Evolutionary conservation across 345 rosid species (phyloP).

Genomic region (Salix viminalis): DNA sequence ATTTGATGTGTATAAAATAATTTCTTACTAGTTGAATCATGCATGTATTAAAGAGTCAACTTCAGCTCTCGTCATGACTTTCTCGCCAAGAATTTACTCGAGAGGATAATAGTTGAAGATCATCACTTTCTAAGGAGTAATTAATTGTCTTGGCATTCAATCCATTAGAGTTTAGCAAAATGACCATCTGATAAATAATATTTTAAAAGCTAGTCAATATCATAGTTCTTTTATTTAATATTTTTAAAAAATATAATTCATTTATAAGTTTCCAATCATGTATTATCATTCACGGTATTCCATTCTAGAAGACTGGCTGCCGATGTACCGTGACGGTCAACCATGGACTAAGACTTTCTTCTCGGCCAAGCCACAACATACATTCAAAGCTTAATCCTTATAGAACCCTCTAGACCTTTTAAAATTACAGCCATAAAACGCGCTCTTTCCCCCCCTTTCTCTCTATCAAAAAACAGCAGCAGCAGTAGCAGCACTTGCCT

Average conservation of each 20-base stretch:
- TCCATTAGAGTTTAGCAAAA: neutral
- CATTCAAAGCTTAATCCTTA: conserved; percentile 3
- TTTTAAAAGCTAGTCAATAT: too few relatives aligned
- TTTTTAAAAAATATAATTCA: too few relatives aligned
- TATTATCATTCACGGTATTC: neutral
- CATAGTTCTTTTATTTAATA: too few relatives aligned
- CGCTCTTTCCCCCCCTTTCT: too few relatives aligned
- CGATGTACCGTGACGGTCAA: conserved; percentile 4
- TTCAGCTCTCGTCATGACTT: neutral
- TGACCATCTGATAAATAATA: neutral
- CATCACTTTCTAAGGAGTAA: neutral
- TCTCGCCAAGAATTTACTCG: neutral
- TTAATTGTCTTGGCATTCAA: neutral
- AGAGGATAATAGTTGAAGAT: neutral
- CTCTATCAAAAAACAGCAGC: neutral
- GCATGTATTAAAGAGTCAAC: neutral
- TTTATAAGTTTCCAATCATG: too few relatives aligned
- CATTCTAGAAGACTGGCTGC: conserved; percentile 17
- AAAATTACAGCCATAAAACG: neutral
- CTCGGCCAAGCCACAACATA: conserved; percentile 13
- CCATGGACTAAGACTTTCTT: neutral
- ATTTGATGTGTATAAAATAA: neutral
- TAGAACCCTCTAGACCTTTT: conserved; percentile 18
- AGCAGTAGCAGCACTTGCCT: neutral
- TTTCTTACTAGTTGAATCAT: neutral